A percentile compares a stretch with the other conserved stretches of the same genome.
Evolutionary conservation across 495 filamentous ascomycete genomes (phyloP).

Genomic region (Penicillium atrosanguineum): DNA sequence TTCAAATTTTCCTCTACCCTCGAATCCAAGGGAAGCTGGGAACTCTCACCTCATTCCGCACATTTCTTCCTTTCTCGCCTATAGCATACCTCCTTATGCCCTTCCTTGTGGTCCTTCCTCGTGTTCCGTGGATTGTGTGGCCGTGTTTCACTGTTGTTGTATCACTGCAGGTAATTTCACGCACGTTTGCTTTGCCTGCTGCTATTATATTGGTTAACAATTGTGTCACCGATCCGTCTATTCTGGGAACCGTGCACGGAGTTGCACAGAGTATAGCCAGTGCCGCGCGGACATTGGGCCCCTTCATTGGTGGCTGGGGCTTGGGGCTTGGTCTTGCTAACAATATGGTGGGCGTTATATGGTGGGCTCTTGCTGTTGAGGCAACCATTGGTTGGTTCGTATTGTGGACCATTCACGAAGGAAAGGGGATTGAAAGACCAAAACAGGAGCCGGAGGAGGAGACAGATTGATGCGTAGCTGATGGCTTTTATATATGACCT

Average conservation of each 20-base stretch:
- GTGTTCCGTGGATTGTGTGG: constrained; percentile 48
- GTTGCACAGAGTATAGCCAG: constrained; percentile 62
- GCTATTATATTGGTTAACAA: constrained; percentile 71
- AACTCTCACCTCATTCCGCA: constrained; percentile 57
- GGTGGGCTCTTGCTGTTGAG: constrained; percentile 62
- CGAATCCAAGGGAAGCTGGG: constrained; percentile 57
- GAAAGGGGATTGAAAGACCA: constrained; percentile 41
- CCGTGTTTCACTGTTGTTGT: constrained; percentile 58
- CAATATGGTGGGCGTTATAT: constrained; percentile 67
- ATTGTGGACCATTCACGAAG: constrained; percentile 53
- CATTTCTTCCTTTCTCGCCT: constrained; percentile 62
- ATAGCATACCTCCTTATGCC: constrained; percentile 64
- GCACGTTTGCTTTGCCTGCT: constrained; percentile 68
- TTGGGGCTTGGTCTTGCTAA: constrained; percentile 61
- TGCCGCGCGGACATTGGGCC: constrained; percentile 62
- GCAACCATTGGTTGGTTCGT: constrained; percentile 50
- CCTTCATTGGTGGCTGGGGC: constrained; percentile 61
- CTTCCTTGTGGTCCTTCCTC: constrained; percentile 62
- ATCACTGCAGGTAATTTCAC: constrained; percentile 64
- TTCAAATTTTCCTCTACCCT: constrained; percentile 72
- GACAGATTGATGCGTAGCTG: constrained; percentile 5
- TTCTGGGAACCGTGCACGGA: constrained; percentile 70
- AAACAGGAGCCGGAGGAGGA: constrained; percentile 20
- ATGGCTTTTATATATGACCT: background rate
- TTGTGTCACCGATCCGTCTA: constrained; percentile 55